These are phyloP conservation scores for Cucumis melo DNA, from an alignment of 306 rosid genomes.

Conservation along the genomic window DNA sequence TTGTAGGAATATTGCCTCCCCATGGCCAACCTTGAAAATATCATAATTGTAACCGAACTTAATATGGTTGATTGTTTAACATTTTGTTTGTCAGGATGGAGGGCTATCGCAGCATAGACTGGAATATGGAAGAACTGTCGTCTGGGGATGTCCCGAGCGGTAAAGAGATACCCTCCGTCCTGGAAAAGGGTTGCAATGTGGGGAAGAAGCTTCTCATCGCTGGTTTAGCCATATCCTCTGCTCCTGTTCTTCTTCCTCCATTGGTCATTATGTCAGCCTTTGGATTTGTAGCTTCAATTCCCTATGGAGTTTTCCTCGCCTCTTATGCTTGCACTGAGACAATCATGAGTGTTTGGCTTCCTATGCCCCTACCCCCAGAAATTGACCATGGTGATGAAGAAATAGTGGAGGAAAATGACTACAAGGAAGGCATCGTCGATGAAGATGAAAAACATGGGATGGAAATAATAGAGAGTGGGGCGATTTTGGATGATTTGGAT, in stretches of 20 bases:
- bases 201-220: conserved; percentile 49
- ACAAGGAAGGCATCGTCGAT: conserved; percentile 3
- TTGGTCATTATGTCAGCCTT: conserved; percentile 50
- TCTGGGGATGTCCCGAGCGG: background rate
- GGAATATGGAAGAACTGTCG: conserved; percentile 18
- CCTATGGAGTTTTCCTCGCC: conserved; percentile 44
- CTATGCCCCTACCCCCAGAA: conserved; percentile 13
- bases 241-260: conserved; percentile 58
- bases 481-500: conserved; percentile 11
- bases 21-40: background rate
- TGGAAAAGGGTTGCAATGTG: conserved; percentile 21
- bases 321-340: conserved; percentile 41
- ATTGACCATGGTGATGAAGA: background rate
- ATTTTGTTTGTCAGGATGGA: background rate
- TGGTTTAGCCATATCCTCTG: conserved; percentile 42
- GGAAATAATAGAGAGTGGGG: conserved; percentile 4
- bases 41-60: background rate
- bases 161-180: conserved; percentile 19
- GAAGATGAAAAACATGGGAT: background rate
- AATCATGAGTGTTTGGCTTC: conserved; percentile 54
- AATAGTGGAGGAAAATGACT: conserved; percentile 2
- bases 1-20: background rate
- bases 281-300: conserved; percentile 53
- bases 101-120: conserved; percentile 10
- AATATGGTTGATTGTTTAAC: background rate